Evolutionary conservation across 164 flowering plant genomes (phyloP).

Genomic region (Sedum album): DNA sequence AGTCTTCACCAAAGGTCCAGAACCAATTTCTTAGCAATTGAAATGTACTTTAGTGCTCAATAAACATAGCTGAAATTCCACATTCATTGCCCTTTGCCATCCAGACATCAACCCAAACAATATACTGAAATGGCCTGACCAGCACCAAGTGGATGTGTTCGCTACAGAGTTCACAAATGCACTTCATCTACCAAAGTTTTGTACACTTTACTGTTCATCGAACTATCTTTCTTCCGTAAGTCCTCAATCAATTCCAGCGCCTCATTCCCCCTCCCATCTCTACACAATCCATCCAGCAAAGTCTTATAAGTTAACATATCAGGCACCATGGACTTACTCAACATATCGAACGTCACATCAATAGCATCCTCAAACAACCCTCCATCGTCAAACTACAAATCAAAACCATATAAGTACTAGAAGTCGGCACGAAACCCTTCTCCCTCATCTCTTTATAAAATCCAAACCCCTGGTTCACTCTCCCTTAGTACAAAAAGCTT

Average conservation of each 20-base stretch:
- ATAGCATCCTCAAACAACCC: constrained; percentile 53
- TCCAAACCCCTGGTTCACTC: constrained; percentile 33
- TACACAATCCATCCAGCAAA: constrained; percentile 61
- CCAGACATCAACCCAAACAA: too few species aligned
- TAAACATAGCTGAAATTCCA: too few species aligned
- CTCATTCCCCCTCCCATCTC: constrained; percentile 56
- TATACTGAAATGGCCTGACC: too few species aligned
- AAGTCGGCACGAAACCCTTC: constrained; percentile 49
- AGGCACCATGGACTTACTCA: constrained; percentile 45
- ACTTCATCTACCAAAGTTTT: constrained; percentile 32
- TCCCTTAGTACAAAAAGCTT: constrained; percentile 82
- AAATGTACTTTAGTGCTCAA: too few species aligned
- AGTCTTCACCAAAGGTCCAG: too few species aligned
- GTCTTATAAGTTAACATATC: constrained; percentile 78
- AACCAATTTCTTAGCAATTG: too few species aligned
- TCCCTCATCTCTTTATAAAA: constrained; percentile 69
- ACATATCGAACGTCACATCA: constrained; percentile 53
- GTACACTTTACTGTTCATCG: constrained; percentile 43
- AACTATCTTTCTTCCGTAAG: constrained; percentile 40
- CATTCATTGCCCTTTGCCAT: too few species aligned
- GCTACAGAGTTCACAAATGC: constrained; percentile 25
- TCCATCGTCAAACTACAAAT: constrained; percentile 75
- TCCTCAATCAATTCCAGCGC: constrained; percentile 64
- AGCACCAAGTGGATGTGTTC: not conserved
- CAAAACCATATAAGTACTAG: constrained; percentile 49